Base-by-base conservation (phyloP, 371 early-diverging fungal genomes). In the Mortierella sp. region DNA sequence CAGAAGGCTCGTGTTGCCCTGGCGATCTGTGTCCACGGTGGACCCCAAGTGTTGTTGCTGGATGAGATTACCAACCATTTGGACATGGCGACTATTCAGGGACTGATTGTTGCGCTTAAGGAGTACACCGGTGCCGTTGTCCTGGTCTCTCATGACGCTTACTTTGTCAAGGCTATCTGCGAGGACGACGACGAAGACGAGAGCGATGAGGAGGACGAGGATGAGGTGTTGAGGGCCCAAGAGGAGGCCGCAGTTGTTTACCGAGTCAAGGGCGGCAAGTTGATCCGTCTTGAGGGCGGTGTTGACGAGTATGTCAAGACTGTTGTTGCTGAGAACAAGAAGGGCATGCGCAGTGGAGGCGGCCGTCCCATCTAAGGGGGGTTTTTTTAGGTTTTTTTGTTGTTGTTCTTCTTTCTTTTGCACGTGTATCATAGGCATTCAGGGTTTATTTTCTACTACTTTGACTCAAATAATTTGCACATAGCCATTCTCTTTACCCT, bases 61-160 rank as follows among this genome's bases (percentile, higher is more conserved):
- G 97, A 97, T 87, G 97, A 97, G 90, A 95, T 95, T 63, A 96
- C 96, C 32, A 97, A 97, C 82, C 96, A 95, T 77, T 86, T 93
- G 80, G 95, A 96, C 90, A 93, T 96, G 92, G 93, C 92, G 27
- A 93, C 93, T 11, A 93, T 95, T 14, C 93, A 95, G 51, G 90
- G 91, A 10, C 75, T 96, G 21, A 89, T 91, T 7, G 91, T 92
- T 14, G 93, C 92, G 1, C 80, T 96, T 35, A 87, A 89, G 41
- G 91, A 87, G 12, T 96, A 88, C 79, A 75, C 91, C 4, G 93
- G 96, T 3, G 93, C 91, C 10, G 88, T 95, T 29, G 88, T 96
- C 11, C 74, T 93, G 27, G 94, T 96, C 24, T 92, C 93, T 75
- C 96, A 96, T 90, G 96, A 96, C 79, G 83, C 93, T 24, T 94